Percentiles rank a stretch among this genome's conserved stretches.
Evolutionary conservation across 148 eudicot genomes (phyloP).

Genomic region (Fagopyrum tataricum): DNA sequence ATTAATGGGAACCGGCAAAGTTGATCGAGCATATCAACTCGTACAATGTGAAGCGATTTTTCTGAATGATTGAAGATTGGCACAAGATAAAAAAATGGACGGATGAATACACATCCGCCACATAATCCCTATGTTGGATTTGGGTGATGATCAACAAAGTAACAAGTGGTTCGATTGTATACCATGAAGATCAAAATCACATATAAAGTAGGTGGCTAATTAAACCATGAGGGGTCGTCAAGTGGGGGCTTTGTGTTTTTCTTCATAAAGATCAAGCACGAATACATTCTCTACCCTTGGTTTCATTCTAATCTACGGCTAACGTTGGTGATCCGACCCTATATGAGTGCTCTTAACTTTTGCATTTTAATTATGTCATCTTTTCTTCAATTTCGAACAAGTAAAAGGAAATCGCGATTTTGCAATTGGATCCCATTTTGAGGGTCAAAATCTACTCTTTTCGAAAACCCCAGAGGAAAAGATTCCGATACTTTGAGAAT

Average conservation of each 20-base stretch:
- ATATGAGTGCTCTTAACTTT: neutral
- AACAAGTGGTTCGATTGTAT: slow-evolving; percentile 5
- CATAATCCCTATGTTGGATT: neutral
- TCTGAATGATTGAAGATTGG: neutral
- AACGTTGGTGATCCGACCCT: neutral
- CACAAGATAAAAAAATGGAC: neutral
- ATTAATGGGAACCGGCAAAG: neutral
- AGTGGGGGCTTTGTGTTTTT: slow-evolving; percentile 11
- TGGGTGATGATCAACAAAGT: neutral
- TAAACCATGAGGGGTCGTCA: slow-evolving; percentile 10
- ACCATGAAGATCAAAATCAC: slow-evolving; percentile 14
- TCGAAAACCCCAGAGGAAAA: neutral
- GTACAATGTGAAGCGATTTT: neutral
- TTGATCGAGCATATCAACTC: neutral
- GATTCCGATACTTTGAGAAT: slow-evolving; percentile 11
- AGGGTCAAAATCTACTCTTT: slow-evolving; percentile 9
- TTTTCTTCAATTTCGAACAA: neutral
- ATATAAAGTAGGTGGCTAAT: neutral
- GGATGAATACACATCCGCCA: neutral
- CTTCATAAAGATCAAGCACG: neutral
- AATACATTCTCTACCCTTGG: neutral
- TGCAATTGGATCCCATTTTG: neutral
- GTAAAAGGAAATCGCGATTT: neutral
- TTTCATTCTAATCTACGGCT: neutral
- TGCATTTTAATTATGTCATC: neutral